Percentiles rank a stretch among this genome's conserved stretches.
Conservation (phyloP, 2,329 filamentous ascomycete species). For the Trichoderma asperellum region DNA sequence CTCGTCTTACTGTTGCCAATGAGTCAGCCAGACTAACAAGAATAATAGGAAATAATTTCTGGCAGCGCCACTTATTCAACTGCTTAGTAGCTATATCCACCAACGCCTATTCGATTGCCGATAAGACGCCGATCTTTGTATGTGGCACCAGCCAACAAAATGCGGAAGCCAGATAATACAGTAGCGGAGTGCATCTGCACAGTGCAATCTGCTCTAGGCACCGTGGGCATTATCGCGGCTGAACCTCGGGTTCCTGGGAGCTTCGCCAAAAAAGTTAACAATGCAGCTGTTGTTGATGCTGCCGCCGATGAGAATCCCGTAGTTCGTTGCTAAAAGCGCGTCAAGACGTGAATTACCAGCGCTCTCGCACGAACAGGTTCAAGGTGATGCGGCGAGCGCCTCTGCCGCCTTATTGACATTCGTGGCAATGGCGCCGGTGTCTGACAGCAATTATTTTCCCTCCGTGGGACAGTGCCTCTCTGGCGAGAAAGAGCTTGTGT, state of each 20-base stretch:
- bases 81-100: not conserved
- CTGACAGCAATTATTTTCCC: constrained; percentile 76
- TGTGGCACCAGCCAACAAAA: not conserved
- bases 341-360: constrained; percentile 31
- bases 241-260: constrained; percentile 28
- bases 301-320: not conserved
- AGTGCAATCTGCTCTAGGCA: not conserved
- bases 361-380: constrained; percentile 34
- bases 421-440: constrained; percentile 70
- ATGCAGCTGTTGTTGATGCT: constrained; percentile 27
- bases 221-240: constrained; percentile 12
- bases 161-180: not conserved
- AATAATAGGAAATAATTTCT: constrained; percentile 5
- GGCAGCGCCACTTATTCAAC: constrained; percentile 3
- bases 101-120: constrained; percentile 24
- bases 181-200: not conserved
- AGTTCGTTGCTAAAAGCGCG: constrained; percentile 21
- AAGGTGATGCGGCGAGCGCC: constrained; percentile 47
- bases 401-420: constrained; percentile 52
- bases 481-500: constrained; percentile 81
- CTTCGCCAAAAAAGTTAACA: constrained; percentile 31
- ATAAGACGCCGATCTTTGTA: constrained; percentile 34
- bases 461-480: constrained; percentile 83
- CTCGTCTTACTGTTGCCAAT: not conserved
- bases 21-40: constrained; percentile 29